Percentiles rank a stretch among this genome's conserved stretches.
Conservation (phyloP, 75 land plant genomes). For the Isoetes taiwanensis region DNA sequence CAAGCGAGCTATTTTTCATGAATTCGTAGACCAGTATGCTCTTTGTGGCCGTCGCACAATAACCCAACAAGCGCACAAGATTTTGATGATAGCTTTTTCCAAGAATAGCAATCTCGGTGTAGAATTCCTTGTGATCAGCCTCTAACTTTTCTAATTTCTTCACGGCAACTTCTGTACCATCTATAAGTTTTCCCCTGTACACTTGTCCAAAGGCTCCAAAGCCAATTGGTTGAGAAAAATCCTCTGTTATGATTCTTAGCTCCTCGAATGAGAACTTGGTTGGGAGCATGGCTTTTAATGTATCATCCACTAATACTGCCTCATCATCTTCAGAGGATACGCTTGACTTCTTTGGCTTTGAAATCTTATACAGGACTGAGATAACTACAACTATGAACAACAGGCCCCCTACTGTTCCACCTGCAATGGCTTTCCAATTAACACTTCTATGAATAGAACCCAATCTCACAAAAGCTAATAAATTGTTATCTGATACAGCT, state of each 20-base stretch:
- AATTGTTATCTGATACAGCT: too few relatives aligned
- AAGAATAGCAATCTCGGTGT: neutral
- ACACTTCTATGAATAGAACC: too few relatives aligned
- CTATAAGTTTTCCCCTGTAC: neutral
- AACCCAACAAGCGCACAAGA: neutral
- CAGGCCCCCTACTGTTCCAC: too few relatives aligned
- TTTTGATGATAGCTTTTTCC: neutral
- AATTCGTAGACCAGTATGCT: constrained; percentile 7
- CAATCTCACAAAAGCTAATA: too few relatives aligned
- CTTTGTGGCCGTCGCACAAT: neutral
- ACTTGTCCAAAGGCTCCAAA: neutral
- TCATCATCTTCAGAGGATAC: too few relatives aligned
- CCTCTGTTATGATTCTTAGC: neutral
- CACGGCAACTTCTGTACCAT: neutral
- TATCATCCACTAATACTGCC: too few relatives aligned
- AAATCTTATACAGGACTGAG: too few relatives aligned
- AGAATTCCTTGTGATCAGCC: neutral
- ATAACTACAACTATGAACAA: too few relatives aligned
- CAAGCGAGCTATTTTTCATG: neutral
- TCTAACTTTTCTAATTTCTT: neutral
- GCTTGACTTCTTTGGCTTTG: too few relatives aligned
- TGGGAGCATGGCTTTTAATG: too few relatives aligned
- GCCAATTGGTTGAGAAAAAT: neutral
- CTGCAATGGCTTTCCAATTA: too few relatives aligned
- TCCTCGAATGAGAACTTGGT: neutral